These are phyloP conservation scores for Calocybe indica DNA, from an alignment of 768 basidiomycete genomes.

Conservation along the genomic window DNA sequence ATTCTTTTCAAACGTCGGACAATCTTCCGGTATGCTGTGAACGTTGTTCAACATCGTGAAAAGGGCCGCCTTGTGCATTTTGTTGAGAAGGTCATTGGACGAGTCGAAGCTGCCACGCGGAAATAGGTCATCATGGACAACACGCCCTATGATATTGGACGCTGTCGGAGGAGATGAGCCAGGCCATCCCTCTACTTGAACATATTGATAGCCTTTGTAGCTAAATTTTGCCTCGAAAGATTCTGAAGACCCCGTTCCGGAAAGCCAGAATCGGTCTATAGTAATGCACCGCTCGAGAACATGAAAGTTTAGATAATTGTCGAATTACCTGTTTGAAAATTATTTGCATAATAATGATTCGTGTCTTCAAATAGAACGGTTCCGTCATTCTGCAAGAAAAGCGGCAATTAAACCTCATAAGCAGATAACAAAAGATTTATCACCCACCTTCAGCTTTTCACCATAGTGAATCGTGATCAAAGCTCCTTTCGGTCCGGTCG, in stretches of 20 bases:
- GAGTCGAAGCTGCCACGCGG: slow-evolving; percentile 11
- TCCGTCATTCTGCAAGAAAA: slow-evolving; percentile 5
- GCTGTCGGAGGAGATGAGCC: slow-evolving; percentile 12
- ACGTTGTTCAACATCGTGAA: slow-evolving; percentile 18
- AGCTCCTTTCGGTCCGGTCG: slow-evolving; percentile 15
- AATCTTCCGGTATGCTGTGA: slow-evolving; percentile 19
- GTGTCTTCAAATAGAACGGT: slow-evolving; percentile 8
- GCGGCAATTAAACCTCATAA: neutral
- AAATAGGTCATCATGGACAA: slow-evolving; percentile 17
- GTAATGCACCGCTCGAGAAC: neutral
- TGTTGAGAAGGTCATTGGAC: slow-evolving; percentile 14
- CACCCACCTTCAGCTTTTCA: slow-evolving; percentile 19
- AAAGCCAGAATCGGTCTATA: slow-evolving; percentile 17
- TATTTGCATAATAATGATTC: slow-evolving; percentile 16
- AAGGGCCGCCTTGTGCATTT: slow-evolving; percentile 16
- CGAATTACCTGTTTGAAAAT: slow-evolving; percentile 15
- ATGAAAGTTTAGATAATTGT: neutral
- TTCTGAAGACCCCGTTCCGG: slow-evolving; percentile 16
- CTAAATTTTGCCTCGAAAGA: slow-evolving; percentile 18
- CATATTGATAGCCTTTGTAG: slow-evolving; percentile 21
- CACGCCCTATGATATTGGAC: slow-evolving; percentile 14
- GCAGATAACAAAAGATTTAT: neutral
- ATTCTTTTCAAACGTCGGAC: slow-evolving; percentile 25
- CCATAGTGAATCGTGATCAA: slow-evolving; percentile 23
- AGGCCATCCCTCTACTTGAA: slow-evolving; percentile 19